A percentile compares a stretch with the other conserved stretches of the same genome.
These are phyloP conservation scores for Scutellaria barbata DNA, from an alignment of 257 asterid species.

Conservation along the genomic window DNA sequence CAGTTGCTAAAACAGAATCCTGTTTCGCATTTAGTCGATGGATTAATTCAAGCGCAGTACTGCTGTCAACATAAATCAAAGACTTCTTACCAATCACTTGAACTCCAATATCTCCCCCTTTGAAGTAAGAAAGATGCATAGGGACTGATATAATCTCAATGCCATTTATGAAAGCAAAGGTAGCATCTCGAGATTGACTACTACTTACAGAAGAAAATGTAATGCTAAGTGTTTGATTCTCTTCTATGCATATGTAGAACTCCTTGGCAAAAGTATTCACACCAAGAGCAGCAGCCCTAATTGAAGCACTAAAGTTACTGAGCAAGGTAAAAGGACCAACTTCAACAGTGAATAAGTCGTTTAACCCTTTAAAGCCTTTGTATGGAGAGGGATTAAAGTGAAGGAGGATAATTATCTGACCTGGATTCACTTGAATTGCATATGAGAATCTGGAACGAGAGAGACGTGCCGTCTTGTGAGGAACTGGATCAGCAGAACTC, in stretches of 20 bases:
- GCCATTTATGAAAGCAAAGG: constrained; percentile 46
- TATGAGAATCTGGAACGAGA: constrained; percentile 36
- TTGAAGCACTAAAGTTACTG: constrained; percentile 40
- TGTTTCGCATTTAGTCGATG: constrained; percentile 41
- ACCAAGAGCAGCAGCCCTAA: constrained; percentile 31
- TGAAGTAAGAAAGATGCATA: constrained; percentile 24
- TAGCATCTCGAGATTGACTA: neutral
- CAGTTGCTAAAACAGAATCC: constrained; percentile 28
- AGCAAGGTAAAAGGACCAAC: constrained; percentile 39
- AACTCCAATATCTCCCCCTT: constrained; percentile 9
- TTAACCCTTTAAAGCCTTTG: constrained; percentile 16
- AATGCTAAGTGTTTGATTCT: constrained; percentile 25
- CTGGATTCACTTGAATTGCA: constrained; percentile 33
- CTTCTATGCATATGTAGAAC: constrained; percentile 31
- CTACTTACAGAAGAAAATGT: constrained; percentile 27
- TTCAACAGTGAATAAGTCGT: constrained; percentile 34
- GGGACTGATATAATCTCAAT: constrained; percentile 44
- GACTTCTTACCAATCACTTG: constrained; percentile 35
- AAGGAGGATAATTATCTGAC: constrained; percentile 42
- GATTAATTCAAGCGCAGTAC: constrained; percentile 54
- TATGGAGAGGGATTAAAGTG: constrained; percentile 35
- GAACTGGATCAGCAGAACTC: constrained; percentile 22
- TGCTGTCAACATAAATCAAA: constrained; percentile 43
- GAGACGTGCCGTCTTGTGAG: constrained; percentile 32
- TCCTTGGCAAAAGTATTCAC: constrained; percentile 31